Percentiles rank a stretch among this genome's conserved stretches.
These are phyloP conservation scores for Quercus alba DNA, from an alignment of 306 rosid genomes.

Conservation along the genomic window DNA sequence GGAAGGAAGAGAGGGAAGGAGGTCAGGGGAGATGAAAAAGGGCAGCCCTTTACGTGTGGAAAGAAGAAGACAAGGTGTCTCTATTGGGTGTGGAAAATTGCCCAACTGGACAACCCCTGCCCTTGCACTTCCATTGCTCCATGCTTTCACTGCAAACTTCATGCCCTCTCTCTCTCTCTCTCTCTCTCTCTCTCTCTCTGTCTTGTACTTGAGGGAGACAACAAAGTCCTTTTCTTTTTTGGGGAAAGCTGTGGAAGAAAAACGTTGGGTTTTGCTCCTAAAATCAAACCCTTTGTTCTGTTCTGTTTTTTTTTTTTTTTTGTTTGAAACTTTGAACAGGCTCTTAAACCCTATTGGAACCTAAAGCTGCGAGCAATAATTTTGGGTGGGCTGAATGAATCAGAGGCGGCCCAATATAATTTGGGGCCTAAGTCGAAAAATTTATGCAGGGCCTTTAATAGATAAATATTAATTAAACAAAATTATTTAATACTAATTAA, in stretches of 20 bases:
- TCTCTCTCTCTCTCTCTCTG: neutral
- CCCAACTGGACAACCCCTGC: slow-evolving; percentile 60
- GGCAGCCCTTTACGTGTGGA: slow-evolving; percentile 91
- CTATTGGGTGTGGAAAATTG: slow-evolving; percentile 44
- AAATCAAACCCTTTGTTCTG: neutral
- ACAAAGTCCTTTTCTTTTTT: neutral
- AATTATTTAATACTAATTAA: too few species aligned
- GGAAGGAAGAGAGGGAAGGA: slow-evolving; percentile 82
- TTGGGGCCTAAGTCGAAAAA: too few species aligned
- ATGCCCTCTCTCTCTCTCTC: slow-evolving; percentile 11
- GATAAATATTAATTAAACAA: too few species aligned
- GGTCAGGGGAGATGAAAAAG: slow-evolving; percentile 70
- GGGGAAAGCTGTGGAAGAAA: neutral
- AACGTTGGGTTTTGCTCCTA: neutral
- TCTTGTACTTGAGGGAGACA: neutral
- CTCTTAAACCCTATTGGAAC: too few species aligned
- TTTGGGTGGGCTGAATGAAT: too few species aligned
- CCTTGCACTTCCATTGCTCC: slow-evolving; percentile 65
- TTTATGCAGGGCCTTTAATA: too few species aligned
- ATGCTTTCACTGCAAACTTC: slow-evolving; percentile 69
- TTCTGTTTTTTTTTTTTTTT: too few species aligned
- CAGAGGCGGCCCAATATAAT: too few species aligned
- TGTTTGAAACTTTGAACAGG: too few species aligned
- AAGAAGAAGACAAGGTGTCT: slow-evolving; percentile 78
- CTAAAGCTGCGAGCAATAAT: too few species aligned